Evolutionary conservation across 441 rosid genomes (phyloP), one percentile per base, ranked within the genome.

Genomic region (Melastoma candidum): DNA sequence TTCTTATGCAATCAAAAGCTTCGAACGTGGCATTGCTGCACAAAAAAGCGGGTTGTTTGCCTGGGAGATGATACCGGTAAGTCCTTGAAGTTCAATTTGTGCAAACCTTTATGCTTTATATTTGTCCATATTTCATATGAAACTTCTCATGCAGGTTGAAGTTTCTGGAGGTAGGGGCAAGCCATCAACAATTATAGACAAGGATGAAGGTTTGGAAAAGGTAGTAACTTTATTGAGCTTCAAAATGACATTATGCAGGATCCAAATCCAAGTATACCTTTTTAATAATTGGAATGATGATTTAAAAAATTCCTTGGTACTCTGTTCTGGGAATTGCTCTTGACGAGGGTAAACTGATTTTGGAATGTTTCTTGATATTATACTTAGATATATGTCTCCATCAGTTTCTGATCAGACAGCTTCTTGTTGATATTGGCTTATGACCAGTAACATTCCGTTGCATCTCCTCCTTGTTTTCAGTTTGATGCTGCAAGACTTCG

Each of bases 11-110:
- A 73, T 82, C 46, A 73, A 57, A 63, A 92, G 96, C 83, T 92
- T 77, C 64, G 78, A 92, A 73, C 77, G 87, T 29, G 95, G 89
- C 50, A 71, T 73, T 49, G 65, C 83, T 66, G 94, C 98, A 26
- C 93, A 77, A 58, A 77, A 78, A 13, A 58, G 54, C 43, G 77
- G 89, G 45, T 64, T 61, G 64, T 87, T 92, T 52, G 69, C 86
- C 45, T 87, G 98, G 95, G 96, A 92, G 72, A 80, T 92, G 50
- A 82, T 69, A 74, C 87, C 90, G 32, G 98, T 87, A 25, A 2
- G 63, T 9, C 53, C 65, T 29, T 29, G 36, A 29, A 29, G 36
- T 29, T 29, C 36, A 3, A 6, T 29, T 29, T 29, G 36, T 6
- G 36, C 7, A 29, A 29, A 29, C 36, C 7, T 29, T 29, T 29